A percentile compares a stretch with the other conserved stretches of the same genome.
These are phyloP conservation scores for Plasmodium coatneyi DNA, from an alignment of 169 alveolate species.

Conservation along the genomic window DNA sequence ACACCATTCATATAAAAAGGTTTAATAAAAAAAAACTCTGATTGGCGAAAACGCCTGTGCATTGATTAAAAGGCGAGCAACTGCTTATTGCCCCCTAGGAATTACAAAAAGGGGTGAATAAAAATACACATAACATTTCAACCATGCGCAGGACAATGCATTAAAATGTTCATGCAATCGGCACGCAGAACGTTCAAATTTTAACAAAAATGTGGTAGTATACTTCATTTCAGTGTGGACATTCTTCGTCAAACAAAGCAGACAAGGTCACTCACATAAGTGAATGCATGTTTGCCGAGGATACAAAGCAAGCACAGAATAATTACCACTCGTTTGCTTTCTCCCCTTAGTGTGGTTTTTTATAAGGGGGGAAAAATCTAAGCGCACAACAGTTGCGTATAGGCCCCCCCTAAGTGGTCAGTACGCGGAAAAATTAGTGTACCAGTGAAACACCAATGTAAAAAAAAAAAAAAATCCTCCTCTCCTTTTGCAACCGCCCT, in stretches of 20 bases:
- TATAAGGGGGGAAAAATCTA: not conserved
- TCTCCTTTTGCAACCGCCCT: not conserved
- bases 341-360: not conserved
- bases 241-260: not conserved
- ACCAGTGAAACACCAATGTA: not conserved
- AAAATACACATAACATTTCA: not conserved
- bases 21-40: not conserved
- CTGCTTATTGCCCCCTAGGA: not conserved
- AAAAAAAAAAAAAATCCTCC: not conserved
- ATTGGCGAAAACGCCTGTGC: not conserved
- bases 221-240: not conserved
- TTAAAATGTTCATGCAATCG: not conserved
- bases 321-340: not conserved
- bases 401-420: not conserved
- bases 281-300: not conserved
- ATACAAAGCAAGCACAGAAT: not conserved
- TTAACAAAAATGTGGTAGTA: not conserved
- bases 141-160: not conserved
- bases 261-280: not conserved
- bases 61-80: not conserved
- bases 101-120: not conserved
- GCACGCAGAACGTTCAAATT: not conserved
- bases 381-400: constrained; percentile 1
- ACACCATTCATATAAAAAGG: not conserved
- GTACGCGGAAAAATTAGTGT: not conserved